Evolutionary conservation across 2,329 filamentous ascomycete species (phyloP), one percentile per base, ranked within the genome.

Genomic region (Aspergillus latus): DNA sequence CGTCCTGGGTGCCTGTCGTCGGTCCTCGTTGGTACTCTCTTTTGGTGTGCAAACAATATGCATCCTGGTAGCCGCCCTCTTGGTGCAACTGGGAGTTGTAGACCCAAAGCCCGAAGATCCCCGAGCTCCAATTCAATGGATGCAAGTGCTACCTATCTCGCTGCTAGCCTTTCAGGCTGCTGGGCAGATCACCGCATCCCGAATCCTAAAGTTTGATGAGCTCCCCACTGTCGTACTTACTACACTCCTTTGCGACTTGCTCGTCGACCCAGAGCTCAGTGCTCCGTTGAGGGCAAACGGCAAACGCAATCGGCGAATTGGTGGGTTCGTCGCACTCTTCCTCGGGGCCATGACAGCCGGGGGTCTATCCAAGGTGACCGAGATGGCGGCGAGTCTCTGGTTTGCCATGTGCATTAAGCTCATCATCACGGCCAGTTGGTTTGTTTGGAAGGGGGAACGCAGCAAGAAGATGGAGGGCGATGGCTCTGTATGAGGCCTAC

Each of bases 181-280:
- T 1, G 75, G 75, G 0, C 75, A 77, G 56, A 74, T 76, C 21
- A 67, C 68, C 10, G 65, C 74, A 0, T 74, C 72, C 1, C 67
- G 75, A 1, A 62, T 74, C 5, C 62, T 77, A 5, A 62, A 63
- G 1, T 62, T 72, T 13, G 68, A 75, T 36, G 75, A 77, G 56
- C 68, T 77, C 16, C 75, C 75, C 0, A 77, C 74, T 0, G 70
- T 76, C 2, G 74, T 77, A 5, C 62, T 77, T 10, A 77, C 75
- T 0, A 72, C 72, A 2, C 57, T 76, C 3, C 65, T 75, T 6
- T 74, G 71, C 54, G 75, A 77, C 57, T 62, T 76, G 6, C 62
- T 75, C 6, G 67, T 72, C 10, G 74, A 77, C 49, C 65, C 64
- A 11, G 64, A 67, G 6, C 46, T 74, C 16, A 58, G 63, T 8